These are phyloP conservation scores for Stereocaulon alpinum DNA, from an alignment of 495 filamentous ascomycete species.

Conservation along the genomic window DNA sequence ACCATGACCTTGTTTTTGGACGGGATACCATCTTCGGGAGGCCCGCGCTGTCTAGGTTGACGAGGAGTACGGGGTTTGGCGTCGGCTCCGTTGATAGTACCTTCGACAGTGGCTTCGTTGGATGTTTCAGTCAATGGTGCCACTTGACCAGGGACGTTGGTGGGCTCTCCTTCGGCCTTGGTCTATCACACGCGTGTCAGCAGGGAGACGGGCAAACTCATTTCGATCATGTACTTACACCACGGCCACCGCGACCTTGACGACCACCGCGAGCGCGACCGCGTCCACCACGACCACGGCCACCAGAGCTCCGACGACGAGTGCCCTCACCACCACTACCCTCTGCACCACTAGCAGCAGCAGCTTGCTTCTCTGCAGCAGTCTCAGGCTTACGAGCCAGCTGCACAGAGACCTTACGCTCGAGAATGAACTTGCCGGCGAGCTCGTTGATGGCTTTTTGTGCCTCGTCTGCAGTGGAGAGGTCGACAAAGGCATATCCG, in stretches of 20 bases:
- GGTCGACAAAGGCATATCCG: conserved; percentile 97
- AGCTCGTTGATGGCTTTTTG: conserved; percentile 88
- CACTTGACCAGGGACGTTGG: conserved; percentile 45
- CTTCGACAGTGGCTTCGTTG: conserved; percentile 46
- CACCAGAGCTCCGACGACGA: conserved; percentile 71
- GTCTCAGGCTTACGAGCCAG: conserved; percentile 94
- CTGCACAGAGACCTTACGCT: conserved; percentile 98
- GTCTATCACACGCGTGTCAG: conserved; percentile 14
- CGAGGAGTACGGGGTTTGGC: conserved; percentile 39
- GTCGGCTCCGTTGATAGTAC: conserved; percentile 34
- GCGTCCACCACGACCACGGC: conserved; percentile 65
- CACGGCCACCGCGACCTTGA: conserved; percentile 60
- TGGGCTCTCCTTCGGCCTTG: conserved; percentile 34
- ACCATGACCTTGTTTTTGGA: conserved; percentile 99
- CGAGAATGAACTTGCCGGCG: conserved; percentile 90
- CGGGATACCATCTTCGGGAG: conserved; percentile 93
- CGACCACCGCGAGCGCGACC: conserved; percentile 62
- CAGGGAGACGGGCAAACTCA: neutral
- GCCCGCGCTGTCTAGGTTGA: conserved; percentile 66
- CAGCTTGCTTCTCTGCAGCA: conserved; percentile 63
- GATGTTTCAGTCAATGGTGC: conserved; percentile 49
- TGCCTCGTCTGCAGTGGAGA: conserved; percentile 86
- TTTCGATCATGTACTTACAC: conserved; percentile 44
- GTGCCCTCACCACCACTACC: conserved; percentile 60
- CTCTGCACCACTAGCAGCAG: conserved; percentile 47